Conservation (phyloP, 2,329 filamentous ascomycete species). For the Amylocarpus encephaloides region DNA sequence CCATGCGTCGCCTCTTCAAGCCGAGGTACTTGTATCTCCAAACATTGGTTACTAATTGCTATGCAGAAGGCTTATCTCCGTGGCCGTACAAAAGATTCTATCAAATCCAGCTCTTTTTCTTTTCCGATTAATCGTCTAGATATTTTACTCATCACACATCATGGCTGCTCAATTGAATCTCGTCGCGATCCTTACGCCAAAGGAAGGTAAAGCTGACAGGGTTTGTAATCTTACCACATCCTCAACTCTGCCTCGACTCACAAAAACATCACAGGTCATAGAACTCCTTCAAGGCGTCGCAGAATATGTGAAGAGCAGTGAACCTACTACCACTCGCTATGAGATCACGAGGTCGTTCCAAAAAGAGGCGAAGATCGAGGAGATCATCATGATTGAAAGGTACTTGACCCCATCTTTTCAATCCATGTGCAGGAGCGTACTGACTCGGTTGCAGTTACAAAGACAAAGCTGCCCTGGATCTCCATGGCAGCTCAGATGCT, state of each 20-base stretch:
- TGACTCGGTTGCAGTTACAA: conserved; percentile 21
- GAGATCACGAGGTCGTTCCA: conserved; percentile 22
- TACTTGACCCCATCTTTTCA: conserved; percentile 4
- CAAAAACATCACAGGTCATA: conserved; percentile 16
- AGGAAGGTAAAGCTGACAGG: conserved; percentile 24
- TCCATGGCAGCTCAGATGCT: conserved; percentile 19
- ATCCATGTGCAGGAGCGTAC: conserved; percentile 5
- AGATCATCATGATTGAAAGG: conserved; percentile 29
- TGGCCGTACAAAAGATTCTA: not conserved
- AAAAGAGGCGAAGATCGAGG: conserved; percentile 23
- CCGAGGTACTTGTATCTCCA: too few species aligned
- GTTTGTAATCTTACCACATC: conserved; percentile 12
- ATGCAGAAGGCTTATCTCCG: not conserved
- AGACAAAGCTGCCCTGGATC: conserved; percentile 22
- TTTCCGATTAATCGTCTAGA: too few species aligned
- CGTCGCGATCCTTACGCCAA: conserved; percentile 24
- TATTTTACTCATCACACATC: not conserved
- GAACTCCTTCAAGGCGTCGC: conserved; percentile 24
- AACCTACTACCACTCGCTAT: conserved; percentile 27
- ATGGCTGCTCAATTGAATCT: conserved; percentile 24
- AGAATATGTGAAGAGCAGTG: conserved; percentile 20
- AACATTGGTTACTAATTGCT: too few species aligned
- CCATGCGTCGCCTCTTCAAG: too few species aligned
- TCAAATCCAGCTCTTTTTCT: too few species aligned
- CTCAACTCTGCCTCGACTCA: not conserved